Percentiles rank a stretch among this genome's conserved stretches.
These are phyloP conservation scores for Nymphaea colorata DNA, from an alignment of 164 flowering plant species.

Conservation along the genomic window DNA sequence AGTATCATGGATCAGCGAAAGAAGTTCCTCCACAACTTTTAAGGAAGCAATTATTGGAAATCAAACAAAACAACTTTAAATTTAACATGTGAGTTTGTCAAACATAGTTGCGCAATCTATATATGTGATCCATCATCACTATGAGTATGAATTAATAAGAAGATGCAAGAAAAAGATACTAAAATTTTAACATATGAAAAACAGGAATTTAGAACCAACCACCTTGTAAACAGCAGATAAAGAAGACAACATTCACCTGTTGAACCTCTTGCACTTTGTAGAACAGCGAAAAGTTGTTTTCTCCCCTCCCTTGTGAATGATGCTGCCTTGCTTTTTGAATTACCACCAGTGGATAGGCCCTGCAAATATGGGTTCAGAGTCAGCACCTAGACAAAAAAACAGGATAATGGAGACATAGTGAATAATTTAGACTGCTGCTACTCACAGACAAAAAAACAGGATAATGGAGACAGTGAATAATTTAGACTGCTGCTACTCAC, in stretches of 20 bases:
- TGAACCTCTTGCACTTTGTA: conserved; percentile 98
- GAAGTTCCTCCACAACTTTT: too few species aligned
- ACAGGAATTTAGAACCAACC: too few species aligned
- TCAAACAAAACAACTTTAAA: too few species aligned
- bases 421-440: not conserved
- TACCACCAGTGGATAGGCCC: conserved; percentile 43
- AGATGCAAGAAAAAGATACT: too few species aligned
- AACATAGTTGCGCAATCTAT: too few species aligned
- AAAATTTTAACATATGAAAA: too few species aligned
- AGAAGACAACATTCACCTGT: conserved; percentile 45
- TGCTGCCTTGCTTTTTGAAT: conserved; percentile 58
- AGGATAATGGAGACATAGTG: not conserved
- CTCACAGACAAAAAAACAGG: conserved; percentile 4
- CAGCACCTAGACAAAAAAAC: conserved; percentile 5
- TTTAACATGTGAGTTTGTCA: too few species aligned
- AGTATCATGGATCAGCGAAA: too few species aligned
- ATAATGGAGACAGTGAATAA: not conserved
- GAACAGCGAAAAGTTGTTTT: conserved; percentile 90
- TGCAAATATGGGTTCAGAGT: conserved; percentile 14
- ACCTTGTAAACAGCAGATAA: not conserved
- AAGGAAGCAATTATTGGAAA: too few species aligned
- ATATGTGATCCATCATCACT: too few species aligned
- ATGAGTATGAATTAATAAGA: too few species aligned
- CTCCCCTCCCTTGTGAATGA: conserved; percentile 90
- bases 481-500: conserved; percentile 12